phyloP scores from a whole-genome alignment of 140 eudicot species.

The Ambrosia hybrid region DNA sequence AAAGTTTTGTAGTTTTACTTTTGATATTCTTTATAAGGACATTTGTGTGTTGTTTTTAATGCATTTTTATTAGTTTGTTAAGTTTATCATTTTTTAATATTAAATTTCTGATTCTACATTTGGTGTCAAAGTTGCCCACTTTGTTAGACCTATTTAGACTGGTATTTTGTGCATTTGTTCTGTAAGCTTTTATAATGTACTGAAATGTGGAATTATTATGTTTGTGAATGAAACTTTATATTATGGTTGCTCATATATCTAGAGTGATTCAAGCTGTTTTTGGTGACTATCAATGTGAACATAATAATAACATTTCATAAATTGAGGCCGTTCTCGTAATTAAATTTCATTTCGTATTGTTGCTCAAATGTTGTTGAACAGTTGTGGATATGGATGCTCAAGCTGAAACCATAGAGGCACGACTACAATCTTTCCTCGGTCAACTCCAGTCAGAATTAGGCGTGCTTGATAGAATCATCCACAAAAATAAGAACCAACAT shows the following conservation, averaged over 20 bases:
- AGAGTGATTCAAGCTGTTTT: neutral
- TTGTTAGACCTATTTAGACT: neutral
- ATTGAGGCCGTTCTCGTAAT: neutral
- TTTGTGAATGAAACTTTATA: neutral
- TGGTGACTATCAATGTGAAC: neutral
- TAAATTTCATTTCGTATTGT: neutral
- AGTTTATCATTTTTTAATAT: too few relatives aligned
- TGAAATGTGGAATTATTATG: neutral
- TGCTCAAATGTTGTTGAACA: conserved; percentile 14
- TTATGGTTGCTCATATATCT: too few relatives aligned
- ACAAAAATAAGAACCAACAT: conserved; percentile 91
- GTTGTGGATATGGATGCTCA: conserved; percentile 52
- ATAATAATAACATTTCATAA: neutral
- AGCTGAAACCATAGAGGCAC: conserved; percentile 54
- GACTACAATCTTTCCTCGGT: conserved; percentile 60
- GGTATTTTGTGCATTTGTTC: neutral
- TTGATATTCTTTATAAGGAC: too few relatives aligned
- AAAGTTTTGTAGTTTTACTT: too few relatives aligned
- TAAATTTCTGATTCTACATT: too few relatives aligned
- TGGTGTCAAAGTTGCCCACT: neutral
- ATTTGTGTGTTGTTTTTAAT: too few relatives aligned
- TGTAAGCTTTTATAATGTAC: neutral
- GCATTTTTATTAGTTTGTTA: too few relatives aligned
- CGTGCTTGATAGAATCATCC: conserved; percentile 76
- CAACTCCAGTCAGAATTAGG: conserved; percentile 69